Percentiles rank a stretch among this genome's conserved stretches.
phyloP scores from a whole-genome alignment of 371 early-diverging fungal species.

The Fennellomyces sp. region DNA sequence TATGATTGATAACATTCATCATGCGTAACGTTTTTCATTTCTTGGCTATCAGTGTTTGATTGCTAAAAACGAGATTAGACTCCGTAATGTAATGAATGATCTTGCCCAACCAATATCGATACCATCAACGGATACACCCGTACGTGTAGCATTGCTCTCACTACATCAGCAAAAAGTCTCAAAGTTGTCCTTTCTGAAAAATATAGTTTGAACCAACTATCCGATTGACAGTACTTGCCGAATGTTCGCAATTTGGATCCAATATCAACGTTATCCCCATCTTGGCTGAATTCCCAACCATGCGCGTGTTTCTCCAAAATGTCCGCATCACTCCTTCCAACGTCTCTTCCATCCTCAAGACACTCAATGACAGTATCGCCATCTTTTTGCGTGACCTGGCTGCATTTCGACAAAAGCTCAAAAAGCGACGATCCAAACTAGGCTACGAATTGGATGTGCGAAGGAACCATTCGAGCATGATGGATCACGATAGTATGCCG shows the following conservation, averaged over 20 bases:
- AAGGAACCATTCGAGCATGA: conserved; percentile 34
- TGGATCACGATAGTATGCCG: conserved; percentile 7
- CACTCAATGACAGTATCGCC: conserved; percentile 52
- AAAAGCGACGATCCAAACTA: conserved; percentile 34
- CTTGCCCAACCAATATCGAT: conserved; percentile 29
- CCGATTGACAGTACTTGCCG: conserved; percentile 76
- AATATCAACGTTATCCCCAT: conserved; percentile 60
- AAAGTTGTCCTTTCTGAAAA: background rate
- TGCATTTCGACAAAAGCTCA: conserved; percentile 52
- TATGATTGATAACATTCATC: conserved; percentile 54
- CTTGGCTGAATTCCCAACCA: conserved; percentile 62
- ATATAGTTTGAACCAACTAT: conserved; percentile 66
- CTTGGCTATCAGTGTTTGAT: too few relatives aligned
- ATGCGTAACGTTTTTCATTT: conserved; percentile 50
- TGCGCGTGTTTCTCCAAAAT: conserved; percentile 72
- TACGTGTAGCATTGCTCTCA: too few relatives aligned
- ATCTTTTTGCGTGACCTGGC: conserved; percentile 65
- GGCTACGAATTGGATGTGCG: conserved; percentile 61
- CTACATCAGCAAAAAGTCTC: background rate
- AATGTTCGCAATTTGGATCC: conserved; percentile 70
- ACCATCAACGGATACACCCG: background rate
- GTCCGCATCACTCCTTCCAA: conserved; percentile 52
- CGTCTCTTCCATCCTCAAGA: conserved; percentile 47
- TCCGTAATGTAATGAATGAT: conserved; percentile 29
- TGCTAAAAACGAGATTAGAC: too few relatives aligned